phyloP scores from a whole-genome alignment of 139 green algal genomes.

The Volvox africanus region DNA sequence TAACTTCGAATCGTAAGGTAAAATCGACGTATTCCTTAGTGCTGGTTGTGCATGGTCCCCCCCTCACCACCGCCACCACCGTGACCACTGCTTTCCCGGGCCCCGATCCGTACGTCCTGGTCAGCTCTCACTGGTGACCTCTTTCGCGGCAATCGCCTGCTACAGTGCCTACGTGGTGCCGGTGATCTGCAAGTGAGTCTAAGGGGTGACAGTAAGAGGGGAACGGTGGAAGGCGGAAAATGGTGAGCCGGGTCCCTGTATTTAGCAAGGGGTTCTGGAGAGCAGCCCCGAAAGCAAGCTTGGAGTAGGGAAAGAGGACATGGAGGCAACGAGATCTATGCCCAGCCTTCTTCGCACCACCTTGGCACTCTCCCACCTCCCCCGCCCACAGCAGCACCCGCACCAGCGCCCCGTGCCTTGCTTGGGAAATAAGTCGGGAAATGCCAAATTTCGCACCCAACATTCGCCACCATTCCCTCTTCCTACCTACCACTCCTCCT shows the following conservation, averaged over 20 bases:
- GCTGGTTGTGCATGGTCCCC: neutral
- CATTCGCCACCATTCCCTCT: neutral
- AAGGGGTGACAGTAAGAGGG: neutral
- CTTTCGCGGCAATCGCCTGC: conserved; percentile 17
- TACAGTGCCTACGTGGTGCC: conserved; percentile 26
- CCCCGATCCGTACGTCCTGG: neutral
- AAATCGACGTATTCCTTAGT: neutral
- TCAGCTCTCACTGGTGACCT: conserved; percentile 13
- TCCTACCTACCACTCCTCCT: neutral
- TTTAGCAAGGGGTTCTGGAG: too few relatives aligned
- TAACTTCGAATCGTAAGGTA: neutral
- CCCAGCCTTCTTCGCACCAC: neutral
- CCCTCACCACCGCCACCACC: neutral
- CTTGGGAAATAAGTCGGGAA: too few relatives aligned
- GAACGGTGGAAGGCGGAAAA: neutral
- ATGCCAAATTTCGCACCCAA: neutral
- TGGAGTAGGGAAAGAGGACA: too few relatives aligned
- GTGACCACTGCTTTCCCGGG: too few relatives aligned
- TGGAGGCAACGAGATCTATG: neutral
- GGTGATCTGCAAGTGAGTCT: conserved; percentile 22
- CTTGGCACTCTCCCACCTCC: neutral
- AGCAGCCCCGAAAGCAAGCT: too few relatives aligned
- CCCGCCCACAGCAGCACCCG: neutral
- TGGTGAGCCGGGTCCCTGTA: too few relatives aligned
- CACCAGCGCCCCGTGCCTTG: neutral